Conservation (phyloP, 768 basidiomycete genomes). For the Pholiota microspora region DNA sequence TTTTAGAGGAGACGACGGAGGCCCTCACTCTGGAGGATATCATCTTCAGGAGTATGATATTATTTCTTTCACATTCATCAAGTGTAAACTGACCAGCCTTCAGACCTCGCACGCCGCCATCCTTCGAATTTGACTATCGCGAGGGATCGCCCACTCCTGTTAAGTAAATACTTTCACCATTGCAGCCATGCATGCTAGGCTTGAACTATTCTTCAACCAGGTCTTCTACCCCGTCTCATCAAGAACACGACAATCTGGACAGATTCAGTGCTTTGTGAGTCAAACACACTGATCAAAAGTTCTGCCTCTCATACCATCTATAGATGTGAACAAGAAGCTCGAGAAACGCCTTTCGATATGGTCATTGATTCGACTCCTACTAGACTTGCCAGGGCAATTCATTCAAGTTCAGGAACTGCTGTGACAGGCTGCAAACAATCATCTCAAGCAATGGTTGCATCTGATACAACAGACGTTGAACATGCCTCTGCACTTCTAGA, state of each 20-base stretch:
- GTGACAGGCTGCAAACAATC: not conserved
- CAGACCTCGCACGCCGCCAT: constrained; percentile 16
- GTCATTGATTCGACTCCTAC: not conserved
- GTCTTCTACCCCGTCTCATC: no score
- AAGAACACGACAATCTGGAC: not conserved
- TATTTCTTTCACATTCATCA: no score
- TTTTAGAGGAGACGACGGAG: not conserved
- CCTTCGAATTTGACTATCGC: not conserved
- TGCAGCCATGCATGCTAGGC: no score
- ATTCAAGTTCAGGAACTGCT: not conserved
- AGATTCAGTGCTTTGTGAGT: not conserved
- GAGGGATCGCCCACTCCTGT: constrained; percentile 11
- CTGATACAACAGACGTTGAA: not conserved
- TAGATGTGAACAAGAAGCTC: not conserved
- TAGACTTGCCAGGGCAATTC: not conserved
- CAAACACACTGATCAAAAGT: not conserved
- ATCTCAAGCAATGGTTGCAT: not conserved
- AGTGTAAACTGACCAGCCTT: no score
- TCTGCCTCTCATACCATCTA: not conserved
- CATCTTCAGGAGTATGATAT: constrained; percentile 17
- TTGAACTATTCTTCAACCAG: no score
- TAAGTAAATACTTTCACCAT: constrained; percentile 7
- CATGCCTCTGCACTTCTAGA: not conserved
- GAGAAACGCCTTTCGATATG: not conserved
- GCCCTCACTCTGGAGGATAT: constrained; percentile 2